Evolutionary conservation across 1,284 basidiomycete species (phyloP).

Genomic region (Fistulinella cinereoalba): DNA sequence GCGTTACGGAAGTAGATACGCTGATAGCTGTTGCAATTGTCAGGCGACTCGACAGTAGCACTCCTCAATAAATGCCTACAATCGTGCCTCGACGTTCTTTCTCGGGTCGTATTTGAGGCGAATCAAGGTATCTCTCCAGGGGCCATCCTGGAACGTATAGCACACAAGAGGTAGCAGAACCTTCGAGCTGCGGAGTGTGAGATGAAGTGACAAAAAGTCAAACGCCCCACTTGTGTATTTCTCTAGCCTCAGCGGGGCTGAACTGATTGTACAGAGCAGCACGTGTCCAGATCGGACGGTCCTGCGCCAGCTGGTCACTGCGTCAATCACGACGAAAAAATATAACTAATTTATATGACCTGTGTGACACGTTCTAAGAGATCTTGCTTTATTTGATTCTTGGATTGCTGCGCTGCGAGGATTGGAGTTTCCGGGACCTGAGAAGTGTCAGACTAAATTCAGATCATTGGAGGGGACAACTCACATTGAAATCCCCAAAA

Average conservation of each 20-base stretch:
- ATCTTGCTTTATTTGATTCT: conserved; percentile 53
- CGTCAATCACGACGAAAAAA: conserved; percentile 1
- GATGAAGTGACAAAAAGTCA: not conserved
- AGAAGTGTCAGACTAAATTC: conserved; percentile 1
- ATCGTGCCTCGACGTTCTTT: conserved; percentile 62
- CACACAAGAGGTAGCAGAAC: conserved; percentile 65
- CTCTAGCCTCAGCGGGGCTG: conserved; percentile 59
- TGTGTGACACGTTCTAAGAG: conserved; percentile 59
- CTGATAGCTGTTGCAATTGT: conserved; percentile 59
- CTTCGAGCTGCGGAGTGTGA: conserved; percentile 56
- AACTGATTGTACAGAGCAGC: conserved; percentile 84
- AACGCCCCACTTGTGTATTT: conserved; percentile 63
- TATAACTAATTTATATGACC: conserved; percentile 46
- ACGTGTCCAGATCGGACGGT: conserved; percentile 89
- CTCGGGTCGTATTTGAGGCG: conserved; percentile 90
- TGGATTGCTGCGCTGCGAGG: conserved; percentile 51
- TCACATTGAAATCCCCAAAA: conserved; percentile 60
- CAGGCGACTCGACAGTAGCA: not conserved
- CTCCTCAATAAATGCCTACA: conserved; percentile 46
- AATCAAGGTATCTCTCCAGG: conserved; percentile 89
- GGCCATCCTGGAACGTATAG: conserved; percentile 91
- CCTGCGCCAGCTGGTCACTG: conserved; percentile 51
- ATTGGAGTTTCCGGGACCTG: conserved; percentile 70
- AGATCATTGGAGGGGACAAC: conserved; percentile 8
- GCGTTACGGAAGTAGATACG: conserved; percentile 81